A percentile compares a stretch with the other conserved stretches of the same genome.
phyloP scores from a whole-genome alignment of 257 asterid species.

The Plantago ovata region DNA sequence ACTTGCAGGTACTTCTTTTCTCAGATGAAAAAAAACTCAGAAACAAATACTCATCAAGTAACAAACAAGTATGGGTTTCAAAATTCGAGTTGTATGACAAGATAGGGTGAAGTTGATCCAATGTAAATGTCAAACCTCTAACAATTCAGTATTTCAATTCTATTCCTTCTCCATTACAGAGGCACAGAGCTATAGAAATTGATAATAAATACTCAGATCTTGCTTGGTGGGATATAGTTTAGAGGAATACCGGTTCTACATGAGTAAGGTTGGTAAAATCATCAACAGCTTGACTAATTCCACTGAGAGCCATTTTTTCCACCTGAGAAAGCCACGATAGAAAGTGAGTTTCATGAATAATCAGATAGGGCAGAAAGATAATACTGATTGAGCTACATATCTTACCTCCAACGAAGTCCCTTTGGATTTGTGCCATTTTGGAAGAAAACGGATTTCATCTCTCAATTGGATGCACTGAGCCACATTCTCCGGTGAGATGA shows the following conservation, averaged over 20 bases:
- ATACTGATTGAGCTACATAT: neutral
- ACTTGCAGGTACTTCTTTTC: too few species aligned
- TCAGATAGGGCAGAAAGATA: neutral
- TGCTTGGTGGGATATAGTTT: constrained; percentile 3
- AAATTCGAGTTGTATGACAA: too few species aligned
- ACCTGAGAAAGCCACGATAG: constrained; percentile 47
- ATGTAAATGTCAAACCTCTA: too few species aligned
- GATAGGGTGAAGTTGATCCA: too few species aligned
- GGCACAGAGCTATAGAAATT: neutral
- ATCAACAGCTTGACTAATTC: constrained; percentile 63
- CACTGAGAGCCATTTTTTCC: constrained; percentile 68
- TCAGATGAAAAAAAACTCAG: too few species aligned
- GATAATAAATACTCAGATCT: neutral
- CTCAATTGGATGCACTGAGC: constrained; percentile 62
- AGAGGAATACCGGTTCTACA: constrained; percentile 42
- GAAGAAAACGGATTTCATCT: constrained; percentile 87
- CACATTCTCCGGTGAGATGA: constrained; percentile 92
- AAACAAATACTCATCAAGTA: too few species aligned
- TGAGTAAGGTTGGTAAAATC: constrained; percentile 44
- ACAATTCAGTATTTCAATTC: too few species aligned
- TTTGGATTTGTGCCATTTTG: constrained; percentile 71
- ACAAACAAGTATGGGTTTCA: too few species aligned
- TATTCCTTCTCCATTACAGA: too few species aligned
- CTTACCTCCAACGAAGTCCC: constrained; percentile 69
- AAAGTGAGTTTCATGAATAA: neutral